Base-by-base conservation (phyloP, 257 asterid species). In the Misopates orontium region DNA sequence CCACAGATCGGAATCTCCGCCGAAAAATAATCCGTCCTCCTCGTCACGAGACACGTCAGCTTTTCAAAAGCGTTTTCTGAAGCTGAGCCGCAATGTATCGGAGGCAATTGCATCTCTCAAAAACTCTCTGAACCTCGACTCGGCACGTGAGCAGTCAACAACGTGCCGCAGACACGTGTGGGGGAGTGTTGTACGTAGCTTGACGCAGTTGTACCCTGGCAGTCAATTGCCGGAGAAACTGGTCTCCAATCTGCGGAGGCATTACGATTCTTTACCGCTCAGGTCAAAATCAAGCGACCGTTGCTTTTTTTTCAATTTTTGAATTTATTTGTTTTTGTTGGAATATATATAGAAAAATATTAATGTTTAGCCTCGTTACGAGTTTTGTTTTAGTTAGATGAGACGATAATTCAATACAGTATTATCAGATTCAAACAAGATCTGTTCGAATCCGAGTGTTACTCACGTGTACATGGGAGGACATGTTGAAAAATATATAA, bases 131-230 rank as follows among this genome's bases (percentile, higher is more conserved):
- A 90, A 84, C 77, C 73, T 90, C 65, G 96, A 88, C 66, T 85
- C 90, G 55, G 75, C 71, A 49, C 84, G 97, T 22, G 96, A 89
- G 49, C 75, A 82, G 56, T 81, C 87, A 19, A 17, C 73, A 5
- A 36, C 42, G 42, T 36, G 95, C 73, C 83, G 96, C 75, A 83
- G 86, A 39, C 89, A 84, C 32, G 89, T 93, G 10, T 93, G 99
- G 99, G 91, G 95, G 0, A 66, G 83, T 51, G 95, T 90, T 53
- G 95, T 93, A 7, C 85, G 97, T 68, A 88, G 96, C 77, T 74
- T 93, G 84, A 93, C 96, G 72, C 96, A 93, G 89, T 78, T 93
- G 73, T 90, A 93, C 77, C 99, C 99, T 0, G 99, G 99, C 24
- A 84, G 96, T 66, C 99, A 93, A 63, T 89, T 93, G 0, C 99